Evolutionary conservation across 768 basidiomycete species (phyloP).

Genomic region (Mycena amicta): DNA sequence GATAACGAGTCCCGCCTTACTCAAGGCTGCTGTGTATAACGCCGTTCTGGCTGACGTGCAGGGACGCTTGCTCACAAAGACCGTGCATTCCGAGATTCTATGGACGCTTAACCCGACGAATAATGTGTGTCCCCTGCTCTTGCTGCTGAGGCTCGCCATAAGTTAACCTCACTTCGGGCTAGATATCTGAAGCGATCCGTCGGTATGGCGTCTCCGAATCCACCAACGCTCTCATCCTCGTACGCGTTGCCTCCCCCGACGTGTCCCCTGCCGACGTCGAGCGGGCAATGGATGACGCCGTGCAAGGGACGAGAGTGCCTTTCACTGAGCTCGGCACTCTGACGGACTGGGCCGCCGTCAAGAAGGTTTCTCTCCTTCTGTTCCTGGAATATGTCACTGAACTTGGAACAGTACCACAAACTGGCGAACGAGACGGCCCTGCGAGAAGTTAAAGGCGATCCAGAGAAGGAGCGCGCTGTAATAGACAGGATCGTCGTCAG

Average conservation of each 20-base stretch:
- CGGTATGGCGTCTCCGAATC: conserved; percentile 81
- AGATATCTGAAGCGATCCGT: conserved; percentile 89
- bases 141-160: too few relatives aligned
- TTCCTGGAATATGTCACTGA: neutral
- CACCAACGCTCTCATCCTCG: conserved; percentile 68
- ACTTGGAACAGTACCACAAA: conserved; percentile 63
- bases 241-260: conserved; percentile 57
- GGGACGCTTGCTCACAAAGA: conserved; percentile 72
- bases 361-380: conserved; percentile 57
- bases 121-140: conserved; percentile 56
- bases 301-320: conserved; percentile 58
- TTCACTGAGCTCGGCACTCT: conserved; percentile 45
- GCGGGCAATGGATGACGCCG: conserved; percentile 55
- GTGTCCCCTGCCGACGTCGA: conserved; percentile 40
- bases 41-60: conserved; percentile 72
- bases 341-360: conserved; percentile 74
- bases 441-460: conserved; percentile 36
- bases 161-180: too few relatives aligned
- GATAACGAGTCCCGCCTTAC: conserved; percentile 81
- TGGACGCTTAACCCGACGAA: conserved; percentile 85
- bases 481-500: conserved; percentile 76
- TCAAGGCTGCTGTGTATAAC: conserved; percentile 84
- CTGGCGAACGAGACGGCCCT: conserved; percentile 55
- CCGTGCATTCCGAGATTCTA: conserved; percentile 90
- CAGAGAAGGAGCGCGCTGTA: conserved; percentile 37